These are phyloP conservation scores for Pythium aristosporum DNA, from an alignment of 352 stramenopile species.

Conservation along the genomic window DNA sequence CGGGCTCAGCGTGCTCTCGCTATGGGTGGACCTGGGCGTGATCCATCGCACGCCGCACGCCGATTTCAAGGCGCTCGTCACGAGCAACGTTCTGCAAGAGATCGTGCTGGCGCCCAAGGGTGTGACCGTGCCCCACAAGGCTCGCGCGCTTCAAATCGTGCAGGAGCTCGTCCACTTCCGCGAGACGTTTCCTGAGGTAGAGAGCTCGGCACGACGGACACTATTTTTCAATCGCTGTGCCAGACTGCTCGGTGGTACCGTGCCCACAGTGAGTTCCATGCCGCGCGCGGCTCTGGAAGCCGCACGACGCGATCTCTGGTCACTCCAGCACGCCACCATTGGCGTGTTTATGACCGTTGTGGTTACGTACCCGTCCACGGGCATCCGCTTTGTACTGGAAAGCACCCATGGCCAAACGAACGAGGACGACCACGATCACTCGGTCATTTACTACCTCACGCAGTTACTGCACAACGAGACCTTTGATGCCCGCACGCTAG, in stretches of 20 bases:
- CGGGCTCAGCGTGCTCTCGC: conserved; percentile 22
- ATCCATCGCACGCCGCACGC: conserved; percentile 4
- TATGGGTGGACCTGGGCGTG: conserved; percentile 28
- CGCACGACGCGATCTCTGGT: conserved; percentile 14
- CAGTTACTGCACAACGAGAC: conserved; percentile 66
- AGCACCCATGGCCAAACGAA: conserved; percentile 50
- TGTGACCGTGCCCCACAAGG: conserved; percentile 23
- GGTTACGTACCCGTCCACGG: conserved; percentile 53
- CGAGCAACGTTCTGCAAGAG: conserved; percentile 31
- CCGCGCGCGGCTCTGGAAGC: conserved; percentile 10
- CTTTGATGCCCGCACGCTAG: conserved; percentile 43
- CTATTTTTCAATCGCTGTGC: conserved; percentile 74
- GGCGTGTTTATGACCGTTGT: conserved; percentile 57
- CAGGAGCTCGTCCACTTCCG: conserved; percentile 25
- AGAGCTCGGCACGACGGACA: conserved; percentile 24
- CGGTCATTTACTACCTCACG: conserved; percentile 59
- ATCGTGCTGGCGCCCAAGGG: conserved; percentile 29
- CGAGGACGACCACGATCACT: conserved; percentile 53
- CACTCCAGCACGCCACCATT: conserved; percentile 58
- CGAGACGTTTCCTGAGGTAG: conserved; percentile 28
- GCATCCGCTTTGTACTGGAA: conserved; percentile 69
- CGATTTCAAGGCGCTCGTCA: conserved; percentile 27
- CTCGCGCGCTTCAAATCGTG: conserved; percentile 20
- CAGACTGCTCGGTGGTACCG: conserved; percentile 46
- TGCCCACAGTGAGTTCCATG: background rate